A percentile compares a stretch with the other conserved stretches of the same genome.
Evolutionary conservation across 805 yeast genomes (phyloP).

Genomic region (Kodamaea jinghongensis): DNA sequence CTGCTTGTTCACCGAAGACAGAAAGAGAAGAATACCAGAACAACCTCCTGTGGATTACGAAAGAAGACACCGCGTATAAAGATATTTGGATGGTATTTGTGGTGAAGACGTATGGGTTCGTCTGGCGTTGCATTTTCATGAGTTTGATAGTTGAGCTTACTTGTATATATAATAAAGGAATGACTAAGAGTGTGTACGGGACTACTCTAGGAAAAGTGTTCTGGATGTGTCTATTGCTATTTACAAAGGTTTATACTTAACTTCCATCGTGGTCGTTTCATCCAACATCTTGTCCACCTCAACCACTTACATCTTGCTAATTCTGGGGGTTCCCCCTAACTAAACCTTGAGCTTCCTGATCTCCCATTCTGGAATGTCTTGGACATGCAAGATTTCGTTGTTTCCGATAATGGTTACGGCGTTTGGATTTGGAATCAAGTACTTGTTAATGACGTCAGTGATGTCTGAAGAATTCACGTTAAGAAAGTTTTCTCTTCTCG

Average conservation of each 20-base stretch:
- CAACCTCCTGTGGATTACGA: conserved; percentile 35
- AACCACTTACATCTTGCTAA: too few species aligned
- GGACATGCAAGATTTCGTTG: conserved; percentile 23
- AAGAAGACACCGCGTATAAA: conserved; percentile 18
- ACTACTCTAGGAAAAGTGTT: neutral
- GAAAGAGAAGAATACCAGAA: conserved; percentile 76
- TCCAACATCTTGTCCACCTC: too few species aligned
- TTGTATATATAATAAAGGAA: neutral
- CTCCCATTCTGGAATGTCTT: conserved; percentile 17
- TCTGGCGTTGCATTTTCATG: neutral
- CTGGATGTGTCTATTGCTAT: too few species aligned
- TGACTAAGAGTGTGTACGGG: neutral
- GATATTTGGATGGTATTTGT: too few species aligned
- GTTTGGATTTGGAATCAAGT: conserved; percentile 38
- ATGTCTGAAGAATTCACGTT: conserved; percentile 65
- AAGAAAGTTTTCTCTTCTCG: conserved; percentile 70
- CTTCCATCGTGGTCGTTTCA: too few species aligned
- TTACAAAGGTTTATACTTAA: too few species aligned
- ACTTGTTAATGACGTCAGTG: conserved; percentile 62
- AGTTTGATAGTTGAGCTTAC: neutral
- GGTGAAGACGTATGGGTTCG: too few species aligned
- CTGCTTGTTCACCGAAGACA: conserved; percentile 84
- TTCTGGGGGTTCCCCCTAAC: too few species aligned
- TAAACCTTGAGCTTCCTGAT: conserved; percentile 13
- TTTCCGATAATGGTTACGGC: conserved; percentile 49